phyloP scores from a whole-genome alignment of 345 rosid species.

The Melaleuca quinquenervia region DNA sequence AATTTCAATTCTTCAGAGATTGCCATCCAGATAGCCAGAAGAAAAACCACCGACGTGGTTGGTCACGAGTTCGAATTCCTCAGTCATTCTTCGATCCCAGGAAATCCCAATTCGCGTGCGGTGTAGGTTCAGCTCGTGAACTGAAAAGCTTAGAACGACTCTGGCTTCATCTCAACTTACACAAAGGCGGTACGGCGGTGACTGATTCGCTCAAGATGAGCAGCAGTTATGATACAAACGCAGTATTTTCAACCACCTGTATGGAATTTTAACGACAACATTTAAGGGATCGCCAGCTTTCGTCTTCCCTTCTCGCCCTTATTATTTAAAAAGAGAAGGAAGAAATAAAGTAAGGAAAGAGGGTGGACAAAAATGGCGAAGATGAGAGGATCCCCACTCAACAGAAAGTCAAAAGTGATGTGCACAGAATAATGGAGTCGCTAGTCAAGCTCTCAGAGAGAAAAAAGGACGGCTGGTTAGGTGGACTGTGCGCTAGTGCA shows the following conservation, averaged over 20 bases:
- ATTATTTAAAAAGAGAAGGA: background rate
- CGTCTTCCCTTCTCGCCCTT: background rate
- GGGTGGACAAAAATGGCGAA: background rate
- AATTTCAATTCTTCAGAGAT: background rate
- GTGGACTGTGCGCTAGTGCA: background rate
- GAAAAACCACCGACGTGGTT: background rate
- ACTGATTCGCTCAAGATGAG: background rate
- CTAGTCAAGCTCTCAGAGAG: background rate
- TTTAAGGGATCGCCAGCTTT: background rate
- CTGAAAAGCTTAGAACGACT: background rate
- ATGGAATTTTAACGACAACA: background rate
- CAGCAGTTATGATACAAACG: background rate
- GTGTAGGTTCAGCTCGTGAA: background rate
- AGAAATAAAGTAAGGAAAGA: background rate
- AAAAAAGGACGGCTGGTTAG: background rate
- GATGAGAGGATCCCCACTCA: background rate
- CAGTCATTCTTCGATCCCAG: background rate
- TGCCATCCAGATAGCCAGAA: background rate
- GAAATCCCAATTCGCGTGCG: background rate
- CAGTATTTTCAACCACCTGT: background rate
- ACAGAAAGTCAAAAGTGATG: background rate
- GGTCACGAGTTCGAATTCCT: background rate
- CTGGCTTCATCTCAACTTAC: background rate
- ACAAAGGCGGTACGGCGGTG: background rate
- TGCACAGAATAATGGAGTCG: background rate